Evolutionary conservation across 2,329 filamentous ascomycete genomes (phyloP), one percentile per base, ranked within the genome.

Genomic region (Cladosporium sp.): DNA sequence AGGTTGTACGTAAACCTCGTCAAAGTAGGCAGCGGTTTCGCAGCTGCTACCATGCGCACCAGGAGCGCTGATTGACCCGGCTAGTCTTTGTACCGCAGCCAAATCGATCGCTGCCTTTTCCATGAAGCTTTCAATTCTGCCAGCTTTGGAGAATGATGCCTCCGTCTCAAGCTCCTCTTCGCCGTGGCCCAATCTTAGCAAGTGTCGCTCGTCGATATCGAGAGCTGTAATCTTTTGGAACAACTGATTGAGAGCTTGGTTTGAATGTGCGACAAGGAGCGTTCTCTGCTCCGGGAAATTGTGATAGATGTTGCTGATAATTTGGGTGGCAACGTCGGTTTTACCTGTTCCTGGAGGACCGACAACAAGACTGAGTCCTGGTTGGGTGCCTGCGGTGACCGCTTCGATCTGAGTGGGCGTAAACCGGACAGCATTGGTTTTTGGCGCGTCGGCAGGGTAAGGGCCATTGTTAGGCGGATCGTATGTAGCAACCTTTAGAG

Each of bases 301-400:
- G 74, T 97, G 92, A 65, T 98, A 98, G 59, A 98, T 86, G 67
- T 97, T 96, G 73, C 88, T 96, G 71, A 98, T 98, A 66, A 97
- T 94, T 68, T 98, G 93, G 4, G 92, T 96, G 41, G 90, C 91
- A 47, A 98, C 93, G 69, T 98, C 93, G n/a, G 93, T 98, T 74
- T 98, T 98, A 55, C 94, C 93, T 6, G 93, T 98, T 49, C 93
- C 93, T 7, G 93, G 93, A 48, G 93, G 93, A 1, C 93, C 93
- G 55, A 98, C 88, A 59, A 98, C 86, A 41, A 98, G 81, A 1
- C 92, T 96, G 45, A 98, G 77, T 16, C 94, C 93, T 30, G 93
- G 92, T 62, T 98, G 94, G 6, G 88, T 91, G 16, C 93, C 93
- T 35, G 92, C 96, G 53, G 87, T 83, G 61, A 98, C 93, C 20